Percentiles rank a stretch among this genome's conserved stretches.
Conservation (phyloP, 257 asterid genomes). For the Cordia subcordata region DNA sequence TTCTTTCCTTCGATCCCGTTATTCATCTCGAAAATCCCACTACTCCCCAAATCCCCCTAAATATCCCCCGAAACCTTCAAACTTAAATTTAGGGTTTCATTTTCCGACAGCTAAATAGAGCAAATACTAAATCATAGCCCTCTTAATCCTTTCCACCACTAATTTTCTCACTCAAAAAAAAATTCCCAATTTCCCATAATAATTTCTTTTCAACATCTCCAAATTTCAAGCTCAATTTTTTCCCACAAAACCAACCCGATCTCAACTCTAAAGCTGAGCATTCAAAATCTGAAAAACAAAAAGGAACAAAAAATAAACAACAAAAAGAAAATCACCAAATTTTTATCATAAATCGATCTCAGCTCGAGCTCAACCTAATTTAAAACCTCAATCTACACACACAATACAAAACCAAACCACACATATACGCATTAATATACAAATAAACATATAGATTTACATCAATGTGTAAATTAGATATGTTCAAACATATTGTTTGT, state of each 20-base stretch:
- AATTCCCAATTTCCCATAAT: neutral
- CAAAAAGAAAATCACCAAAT: neutral
- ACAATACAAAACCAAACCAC: neutral
- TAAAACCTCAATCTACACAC: neutral
- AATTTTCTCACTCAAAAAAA: neutral
- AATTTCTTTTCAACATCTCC: constrained; percentile 5
- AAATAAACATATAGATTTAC: neutral
- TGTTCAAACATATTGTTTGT: no score
- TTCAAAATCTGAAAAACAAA: constrained; percentile 16
- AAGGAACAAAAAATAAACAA: neutral
- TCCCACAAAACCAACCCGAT: constrained; percentile 5
- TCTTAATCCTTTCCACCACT: neutral
- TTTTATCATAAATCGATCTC: constrained; percentile 5
- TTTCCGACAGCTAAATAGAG: neutral
- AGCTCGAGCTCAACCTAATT: neutral
- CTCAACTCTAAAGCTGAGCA: constrained; percentile 10
- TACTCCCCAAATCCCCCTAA: neutral
- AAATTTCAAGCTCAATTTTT: constrained; percentile 3
- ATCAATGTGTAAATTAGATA: no score
- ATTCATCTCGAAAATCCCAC: constrained; percentile 6
- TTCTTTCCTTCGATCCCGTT: constrained; percentile 22
- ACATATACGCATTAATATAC: neutral
- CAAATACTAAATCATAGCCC: neutral
- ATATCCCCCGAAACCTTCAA: neutral
- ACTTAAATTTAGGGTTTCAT: constrained; percentile 8